phyloP scores from a whole-genome alignment of 345 rosid species.

The Boechera retrofracta region DNA sequence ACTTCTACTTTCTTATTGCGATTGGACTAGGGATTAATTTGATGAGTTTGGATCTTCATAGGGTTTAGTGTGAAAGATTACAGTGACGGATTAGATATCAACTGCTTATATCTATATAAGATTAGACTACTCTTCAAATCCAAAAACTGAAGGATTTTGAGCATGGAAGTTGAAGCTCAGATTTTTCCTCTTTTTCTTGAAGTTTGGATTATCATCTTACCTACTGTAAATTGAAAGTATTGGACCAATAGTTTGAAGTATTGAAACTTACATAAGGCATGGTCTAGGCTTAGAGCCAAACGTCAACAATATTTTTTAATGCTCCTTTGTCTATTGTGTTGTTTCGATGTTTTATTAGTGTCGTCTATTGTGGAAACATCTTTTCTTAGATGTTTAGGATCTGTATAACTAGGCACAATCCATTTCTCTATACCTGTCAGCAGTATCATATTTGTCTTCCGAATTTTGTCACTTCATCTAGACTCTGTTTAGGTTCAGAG shows the following conservation, averaged over 20 bases:
- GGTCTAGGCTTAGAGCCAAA: background rate
- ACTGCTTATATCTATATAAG: background rate
- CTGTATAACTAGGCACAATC: too few species aligned
- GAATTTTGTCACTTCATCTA: too few species aligned
- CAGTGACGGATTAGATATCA: background rate
- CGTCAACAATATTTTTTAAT: too few species aligned
- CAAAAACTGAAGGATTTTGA: background rate
- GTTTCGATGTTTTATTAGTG: too few species aligned
- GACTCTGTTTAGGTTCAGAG: too few species aligned
- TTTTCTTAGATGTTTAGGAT: too few species aligned
- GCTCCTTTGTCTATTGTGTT: too few species aligned
- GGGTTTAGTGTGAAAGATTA: background rate
- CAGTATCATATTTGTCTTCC: too few species aligned
- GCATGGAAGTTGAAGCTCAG: background rate
- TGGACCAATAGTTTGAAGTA: background rate
- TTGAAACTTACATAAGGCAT: background rate
- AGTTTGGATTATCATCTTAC: background rate
- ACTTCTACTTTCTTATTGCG: background rate
- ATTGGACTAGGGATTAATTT: constrained; percentile 13
- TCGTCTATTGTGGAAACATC: too few species aligned
- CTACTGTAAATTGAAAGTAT: background rate
- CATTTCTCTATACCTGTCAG: too few species aligned
- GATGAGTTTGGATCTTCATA: constrained; percentile 8
- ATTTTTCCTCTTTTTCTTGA: background rate
- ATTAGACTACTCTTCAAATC: background rate